Base-by-base conservation (phyloP, 2,329 filamentous ascomycete species). In the Chaetothyriales sp. region DNA sequence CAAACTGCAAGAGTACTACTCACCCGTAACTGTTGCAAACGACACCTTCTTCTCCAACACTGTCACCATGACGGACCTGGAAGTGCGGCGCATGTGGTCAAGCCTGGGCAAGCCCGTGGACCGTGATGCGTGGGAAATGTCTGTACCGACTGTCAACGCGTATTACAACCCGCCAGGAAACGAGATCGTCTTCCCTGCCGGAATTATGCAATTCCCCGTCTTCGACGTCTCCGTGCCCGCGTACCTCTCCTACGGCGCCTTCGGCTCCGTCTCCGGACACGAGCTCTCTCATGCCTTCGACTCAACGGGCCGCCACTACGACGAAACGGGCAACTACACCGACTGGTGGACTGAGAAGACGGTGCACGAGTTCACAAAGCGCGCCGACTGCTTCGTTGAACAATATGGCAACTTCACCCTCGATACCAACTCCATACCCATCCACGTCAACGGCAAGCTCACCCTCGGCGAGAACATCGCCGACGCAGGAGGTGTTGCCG, bases 251-350 rank as follows among this genome's bases (percentile, higher is more conserved):
- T 87, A 85, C 62, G 82, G 82, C n/a, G 78, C 77, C 0, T 82
- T 86, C 62, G 83, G 82, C 0, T 74, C 78, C 1, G 75, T 85
- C 2, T 78, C 77, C 7, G 83, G 82, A 1, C 83, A 86, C 60
- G 82, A 86, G 63, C 72, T 86, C 6, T 81, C 78, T 2, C 83
- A 86, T 54, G 82, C 79, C 10, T 85, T 86, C 59, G 83, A 86
- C 63, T 43, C 75, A 33, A 77, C 73, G 0, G 82, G 82, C 7
- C 73, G 80, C 18, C 75, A 81, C 58, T 85, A 79, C 57, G 80
- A 86, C 60, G 70, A 80, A 57, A 77, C 75, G 44, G 82, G 80
- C 19, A 82, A 81, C 60, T 77, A 76, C 61, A 81, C 76, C 0
- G 73, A 81, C 54, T 85, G 82, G 82, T 85, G 81, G 81, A 77